Evolutionary conservation across 495 filamentous ascomycete genomes (phyloP).

Genomic region (Xylaria acuta): DNA sequence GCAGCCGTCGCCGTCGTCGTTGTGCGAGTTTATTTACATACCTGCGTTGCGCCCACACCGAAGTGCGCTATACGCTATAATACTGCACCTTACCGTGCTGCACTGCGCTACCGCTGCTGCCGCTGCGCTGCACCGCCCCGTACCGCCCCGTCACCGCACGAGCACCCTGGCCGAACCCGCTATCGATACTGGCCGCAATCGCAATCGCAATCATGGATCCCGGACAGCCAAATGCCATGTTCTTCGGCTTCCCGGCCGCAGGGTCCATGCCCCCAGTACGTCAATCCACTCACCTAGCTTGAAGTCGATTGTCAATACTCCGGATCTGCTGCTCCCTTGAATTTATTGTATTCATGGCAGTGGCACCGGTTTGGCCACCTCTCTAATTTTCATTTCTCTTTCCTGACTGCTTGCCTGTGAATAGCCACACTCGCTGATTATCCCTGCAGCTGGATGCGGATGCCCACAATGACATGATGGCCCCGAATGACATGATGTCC

Average conservation of each 20-base stretch:
- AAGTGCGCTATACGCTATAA: not conserved
- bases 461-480: constrained; percentile 40
- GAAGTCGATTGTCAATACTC: not conserved
- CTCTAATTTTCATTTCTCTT: not conserved
- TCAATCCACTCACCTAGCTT: constrained; percentile 11
- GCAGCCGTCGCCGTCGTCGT: constrained; percentile 1
- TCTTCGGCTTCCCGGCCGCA: constrained; percentile 42
- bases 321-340: not conserved
- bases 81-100: not conserved
- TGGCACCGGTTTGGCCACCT: not conserved
- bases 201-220: constrained; percentile 45
- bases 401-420: constrained; percentile 5
- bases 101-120: too few species aligned
- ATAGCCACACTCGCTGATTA: constrained; percentile 15
- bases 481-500: constrained; percentile 47
- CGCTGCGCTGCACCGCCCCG: constrained; percentile 4
- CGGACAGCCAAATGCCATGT: constrained; percentile 41
- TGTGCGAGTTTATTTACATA: not conserved
- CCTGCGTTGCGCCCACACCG: constrained; percentile 7
- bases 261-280: constrained; percentile 38
- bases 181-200: constrained; percentile 16
- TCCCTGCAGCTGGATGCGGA: constrained; percentile 24
- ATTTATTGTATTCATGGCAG: not conserved
- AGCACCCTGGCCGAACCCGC: constrained; percentile 9
- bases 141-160: constrained; percentile 8